A percentile compares a stretch with the other conserved stretches of the same genome.
Evolutionary conservation across 2,329 filamentous ascomycete species (phyloP).

Genomic region (Sporothrix luriei): DNA sequence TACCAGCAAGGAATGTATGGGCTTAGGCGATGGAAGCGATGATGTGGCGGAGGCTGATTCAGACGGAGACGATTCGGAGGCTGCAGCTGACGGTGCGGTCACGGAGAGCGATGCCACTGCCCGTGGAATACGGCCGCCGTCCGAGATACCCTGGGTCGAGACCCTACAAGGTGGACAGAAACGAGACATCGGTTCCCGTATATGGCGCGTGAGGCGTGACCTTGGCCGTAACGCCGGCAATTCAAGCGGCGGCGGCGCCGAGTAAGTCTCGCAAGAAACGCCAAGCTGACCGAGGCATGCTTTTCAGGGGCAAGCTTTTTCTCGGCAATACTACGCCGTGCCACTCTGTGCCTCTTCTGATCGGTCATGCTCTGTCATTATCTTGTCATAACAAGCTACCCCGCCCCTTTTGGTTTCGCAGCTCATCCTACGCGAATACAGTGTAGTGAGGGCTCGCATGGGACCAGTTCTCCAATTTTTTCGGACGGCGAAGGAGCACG

Average conservation of each 20-base stretch:
- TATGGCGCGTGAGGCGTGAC: conserved; percentile 67
- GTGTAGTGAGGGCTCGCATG: background rate
- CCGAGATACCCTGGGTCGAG: conserved; percentile 61
- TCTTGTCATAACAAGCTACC: conserved; percentile 17
- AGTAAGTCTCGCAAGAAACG: background rate
- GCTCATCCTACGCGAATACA: background rate
- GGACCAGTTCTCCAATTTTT: background rate
- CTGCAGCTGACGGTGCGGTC: conserved; percentile 44
- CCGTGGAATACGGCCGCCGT: conserved; percentile 32
- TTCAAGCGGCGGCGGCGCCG: conserved; percentile 8
- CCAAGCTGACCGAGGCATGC: background rate
- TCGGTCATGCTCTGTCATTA: conserved; percentile 25
- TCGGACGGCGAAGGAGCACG: conserved; percentile 3
- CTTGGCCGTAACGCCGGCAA: conserved; percentile 47
- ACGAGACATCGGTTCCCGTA: conserved; percentile 59
- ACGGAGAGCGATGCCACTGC: conserved; percentile 30
- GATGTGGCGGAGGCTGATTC: conserved; percentile 39
- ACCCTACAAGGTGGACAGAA: conserved; percentile 58
- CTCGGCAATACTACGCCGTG: background rate
- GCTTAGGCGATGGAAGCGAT: conserved; percentile 30
- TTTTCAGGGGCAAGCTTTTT: background rate
- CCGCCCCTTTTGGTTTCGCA: background rate
- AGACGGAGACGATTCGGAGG: conserved; percentile 41
- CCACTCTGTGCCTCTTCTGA: background rate
- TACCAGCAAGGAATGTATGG: background rate